A percentile compares a stretch with the other conserved stretches of the same genome.
Conservation (phyloP, 768 basidiomycete species). For the Mycena venus region DNA sequence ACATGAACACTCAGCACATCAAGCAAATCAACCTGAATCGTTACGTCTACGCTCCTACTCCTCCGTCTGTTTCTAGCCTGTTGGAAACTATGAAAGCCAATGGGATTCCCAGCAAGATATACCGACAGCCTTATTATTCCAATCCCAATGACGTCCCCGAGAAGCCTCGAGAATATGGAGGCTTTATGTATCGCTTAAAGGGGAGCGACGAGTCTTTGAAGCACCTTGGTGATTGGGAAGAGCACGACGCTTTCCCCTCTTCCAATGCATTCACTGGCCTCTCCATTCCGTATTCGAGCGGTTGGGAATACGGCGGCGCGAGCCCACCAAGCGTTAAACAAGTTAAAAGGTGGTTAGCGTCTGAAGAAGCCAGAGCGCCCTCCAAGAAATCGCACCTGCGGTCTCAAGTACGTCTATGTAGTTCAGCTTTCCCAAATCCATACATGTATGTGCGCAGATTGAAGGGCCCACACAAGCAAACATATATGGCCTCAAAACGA, state of each 20-base stretch:
- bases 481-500: slow-evolving; percentile 74
- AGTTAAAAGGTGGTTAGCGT: slow-evolving; percentile 67
- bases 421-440: background rate
- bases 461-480: slow-evolving; percentile 84
- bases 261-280: background rate
- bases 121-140: slow-evolving; percentile 87
- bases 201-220: slow-evolving; percentile 69
- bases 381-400: slow-evolving; percentile 38
- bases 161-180: slow-evolving; percentile 82
- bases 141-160: slow-evolving; percentile 76
- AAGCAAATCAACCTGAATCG: slow-evolving; percentile 46
- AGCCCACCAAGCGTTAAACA: slow-evolving; percentile 73
- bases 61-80: slow-evolving; percentile 67
- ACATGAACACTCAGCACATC: slow-evolving; percentile 35
- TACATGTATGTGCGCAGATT: slow-evolving; percentile 51
- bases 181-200: slow-evolving; percentile 78
- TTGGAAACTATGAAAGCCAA: slow-evolving; percentile 57
- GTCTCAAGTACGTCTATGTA: slow-evolving; percentile 65
- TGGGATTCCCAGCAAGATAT: slow-evolving; percentile 70
- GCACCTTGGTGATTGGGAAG: slow-evolving; percentile 73
- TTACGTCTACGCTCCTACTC: slow-evolving; percentile 62
- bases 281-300: slow-evolving; percentile 55
- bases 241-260: background rate
- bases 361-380: slow-evolving; percentile 39
- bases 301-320: slow-evolving; percentile 85